Conservation (phyloP, 2,329 filamentous ascomycete genomes). For the Capronia americana region DNA sequence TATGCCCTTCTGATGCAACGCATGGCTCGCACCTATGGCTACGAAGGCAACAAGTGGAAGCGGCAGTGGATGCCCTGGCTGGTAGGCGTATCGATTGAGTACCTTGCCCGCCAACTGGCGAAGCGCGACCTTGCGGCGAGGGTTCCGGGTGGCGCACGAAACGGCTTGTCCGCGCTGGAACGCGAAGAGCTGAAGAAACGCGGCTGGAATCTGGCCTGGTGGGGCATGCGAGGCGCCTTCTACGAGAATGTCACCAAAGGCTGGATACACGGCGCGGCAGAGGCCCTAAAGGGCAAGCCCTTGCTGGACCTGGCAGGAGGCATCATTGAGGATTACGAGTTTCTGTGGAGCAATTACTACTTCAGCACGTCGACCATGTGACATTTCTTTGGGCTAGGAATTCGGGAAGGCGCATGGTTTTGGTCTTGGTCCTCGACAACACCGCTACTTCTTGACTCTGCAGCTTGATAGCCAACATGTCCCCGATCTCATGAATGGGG, state of each 20-base stretch:
- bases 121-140: conserved; percentile 69
- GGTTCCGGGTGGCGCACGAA: conserved; percentile 69
- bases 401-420: background rate
- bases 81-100: conserved; percentile 82
- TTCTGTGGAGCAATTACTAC: conserved; percentile 97
- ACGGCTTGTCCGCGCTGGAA: conserved; percentile 82
- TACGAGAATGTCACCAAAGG: conserved; percentile 82
- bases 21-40: conserved; percentile 36
- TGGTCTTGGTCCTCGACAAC: background rate
- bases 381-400: conserved; percentile 5
- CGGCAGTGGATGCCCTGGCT: conserved; percentile 92
- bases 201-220: conserved; percentile 92
- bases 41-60: conserved; percentile 68
- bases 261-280: conserved; percentile 60
- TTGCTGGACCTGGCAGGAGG: conserved; percentile 82
- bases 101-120: conserved; percentile 82
- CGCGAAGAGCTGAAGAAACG: conserved; percentile 86
- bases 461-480: background rate
- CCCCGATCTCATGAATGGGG: background rate
- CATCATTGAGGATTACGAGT: conserved; percentile 94
- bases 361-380: conserved; percentile 72
- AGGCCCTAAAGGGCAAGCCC: conserved; percentile 72
- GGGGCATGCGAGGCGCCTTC: conserved; percentile 94
- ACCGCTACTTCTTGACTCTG: background rate
- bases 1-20: conserved; percentile 83